Conservation (phyloP, 257 asterid species). For the Solanum sejunctum region DNA sequence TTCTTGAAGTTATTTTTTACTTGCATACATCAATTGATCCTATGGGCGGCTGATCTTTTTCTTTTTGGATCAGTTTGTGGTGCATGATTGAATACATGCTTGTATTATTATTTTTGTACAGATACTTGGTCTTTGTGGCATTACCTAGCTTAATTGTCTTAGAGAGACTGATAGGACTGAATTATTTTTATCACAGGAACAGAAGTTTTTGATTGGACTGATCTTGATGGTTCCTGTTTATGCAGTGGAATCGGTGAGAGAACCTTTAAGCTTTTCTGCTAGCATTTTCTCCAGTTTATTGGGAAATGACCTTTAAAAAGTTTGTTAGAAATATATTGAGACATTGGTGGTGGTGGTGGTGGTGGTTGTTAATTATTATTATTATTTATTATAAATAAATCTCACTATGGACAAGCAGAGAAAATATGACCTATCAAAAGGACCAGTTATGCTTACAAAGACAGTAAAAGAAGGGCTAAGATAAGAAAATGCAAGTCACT, state of each 20-base stretch:
- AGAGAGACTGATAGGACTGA: not conserved
- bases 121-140: not conserved
- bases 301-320: not conserved
- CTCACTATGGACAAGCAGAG: not conserved
- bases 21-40: not conserved
- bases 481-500: not conserved
- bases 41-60: not conserved
- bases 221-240: constrained; percentile 98
- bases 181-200: constrained; percentile 62
- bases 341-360: not conserved
- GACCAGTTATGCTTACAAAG: not conserved
- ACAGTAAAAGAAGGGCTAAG: not conserved
- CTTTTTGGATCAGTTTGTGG: not conserved
- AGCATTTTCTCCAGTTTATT: not conserved
- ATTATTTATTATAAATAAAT: not conserved
- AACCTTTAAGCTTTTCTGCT: not conserved
- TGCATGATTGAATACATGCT: not conserved
- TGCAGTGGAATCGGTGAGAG: constrained; percentile 85
- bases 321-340: not conserved
- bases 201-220: constrained; percentile 81
- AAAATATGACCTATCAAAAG: not conserved
- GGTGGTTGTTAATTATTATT: not conserved
- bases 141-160: not conserved
- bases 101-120: not conserved
- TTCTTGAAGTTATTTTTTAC: not conserved